Conservation (phyloP, 2,329 filamentous ascomycete genomes). For the Grosmannia huntii region DNA sequence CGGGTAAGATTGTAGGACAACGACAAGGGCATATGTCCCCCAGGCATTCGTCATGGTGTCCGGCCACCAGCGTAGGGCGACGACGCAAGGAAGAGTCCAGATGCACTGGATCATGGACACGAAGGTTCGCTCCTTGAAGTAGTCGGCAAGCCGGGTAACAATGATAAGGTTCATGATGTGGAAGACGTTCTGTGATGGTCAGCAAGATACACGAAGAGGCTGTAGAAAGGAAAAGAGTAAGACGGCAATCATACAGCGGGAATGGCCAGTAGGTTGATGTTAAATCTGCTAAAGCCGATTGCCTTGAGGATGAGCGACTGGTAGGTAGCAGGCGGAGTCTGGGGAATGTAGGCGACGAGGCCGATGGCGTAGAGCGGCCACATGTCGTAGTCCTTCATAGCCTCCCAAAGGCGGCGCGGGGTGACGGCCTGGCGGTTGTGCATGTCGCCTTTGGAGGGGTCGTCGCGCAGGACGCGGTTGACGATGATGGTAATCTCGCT, state of each 20-base stretch:
- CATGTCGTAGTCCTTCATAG: conserved; percentile 25
- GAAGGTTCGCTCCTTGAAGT: conserved; percentile 32
- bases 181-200: conserved; percentile 23
- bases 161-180: conserved; percentile 39
- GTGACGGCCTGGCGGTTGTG: conserved; percentile 46
- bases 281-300: conserved; percentile 46
- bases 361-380: conserved; percentile 39
- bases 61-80: conserved; percentile 34
- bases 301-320: conserved; percentile 43
- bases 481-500: conserved; percentile 47
- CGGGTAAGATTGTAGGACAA: conserved; percentile 36
- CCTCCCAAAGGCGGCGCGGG: conserved; percentile 32
- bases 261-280: conserved; percentile 50
- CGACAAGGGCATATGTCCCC: conserved; percentile 37
- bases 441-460: conserved; percentile 46
- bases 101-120: conserved; percentile 31
- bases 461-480: conserved; percentile 44
- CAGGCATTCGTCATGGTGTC: conserved; percentile 22
- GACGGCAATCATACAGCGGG: conserved; percentile 20
- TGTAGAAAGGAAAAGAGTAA: not conserved
- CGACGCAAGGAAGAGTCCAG: conserved; percentile 42
- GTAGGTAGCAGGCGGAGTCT: conserved; percentile 33
- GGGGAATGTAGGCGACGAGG: conserved; percentile 39
- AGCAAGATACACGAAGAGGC: not conserved
- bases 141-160: conserved; percentile 32